phyloP scores from a whole-genome alignment of 306 rosid genomes.

The Corylus avellana region DNA sequence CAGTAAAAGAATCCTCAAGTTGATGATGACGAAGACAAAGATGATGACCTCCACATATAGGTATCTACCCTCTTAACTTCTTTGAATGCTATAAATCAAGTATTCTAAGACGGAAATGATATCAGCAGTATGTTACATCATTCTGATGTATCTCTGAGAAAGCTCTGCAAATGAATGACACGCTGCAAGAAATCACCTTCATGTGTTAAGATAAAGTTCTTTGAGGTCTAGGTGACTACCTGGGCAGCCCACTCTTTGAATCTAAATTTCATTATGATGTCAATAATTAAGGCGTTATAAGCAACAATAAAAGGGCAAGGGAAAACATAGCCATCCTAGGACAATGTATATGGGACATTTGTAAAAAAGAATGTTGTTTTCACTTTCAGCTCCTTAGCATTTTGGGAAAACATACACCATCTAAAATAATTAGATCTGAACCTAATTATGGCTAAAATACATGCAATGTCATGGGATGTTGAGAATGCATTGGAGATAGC shows the following conservation, averaged over 20 bases:
- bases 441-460: too few species aligned
- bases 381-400: neutral
- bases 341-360: neutral
- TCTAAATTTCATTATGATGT: neutral
- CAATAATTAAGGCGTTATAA: neutral
- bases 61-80: neutral
- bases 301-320: neutral
- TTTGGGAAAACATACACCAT: neutral
- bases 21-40: neutral
- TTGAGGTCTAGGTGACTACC: neutral
- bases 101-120: neutral
- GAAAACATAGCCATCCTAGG: conserved; percentile 1
- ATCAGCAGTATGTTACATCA: neutral
- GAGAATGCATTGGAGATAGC: too few species aligned
- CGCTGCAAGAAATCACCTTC: neutral
- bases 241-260: neutral
- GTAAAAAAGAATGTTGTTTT: neutral
- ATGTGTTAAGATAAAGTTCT: neutral
- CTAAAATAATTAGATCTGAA: neutral
- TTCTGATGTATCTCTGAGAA: neutral
- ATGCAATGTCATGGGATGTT: too few species aligned
- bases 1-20: neutral
- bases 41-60: neutral
- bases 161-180: neutral
- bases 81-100: neutral